Evolutionary conservation across 2,329 filamentous ascomycete genomes (phyloP), one percentile per base, ranked within the genome.

Genomic region (Botryotinia convoluta): DNA sequence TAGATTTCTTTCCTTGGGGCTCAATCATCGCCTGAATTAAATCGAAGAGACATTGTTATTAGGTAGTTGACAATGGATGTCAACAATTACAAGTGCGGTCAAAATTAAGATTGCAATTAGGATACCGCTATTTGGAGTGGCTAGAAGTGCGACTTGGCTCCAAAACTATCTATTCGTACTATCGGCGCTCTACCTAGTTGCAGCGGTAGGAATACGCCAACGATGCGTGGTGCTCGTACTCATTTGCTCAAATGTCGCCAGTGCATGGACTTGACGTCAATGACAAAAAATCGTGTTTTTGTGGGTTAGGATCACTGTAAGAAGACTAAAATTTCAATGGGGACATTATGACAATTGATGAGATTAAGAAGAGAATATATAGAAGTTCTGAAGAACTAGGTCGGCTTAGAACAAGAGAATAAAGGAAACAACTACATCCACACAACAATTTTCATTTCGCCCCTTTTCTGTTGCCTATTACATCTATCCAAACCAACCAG

Each of bases 401-500:
- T 29, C 39, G 18, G 37, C n/a, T 57, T 18, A 57, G 29, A 68
- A 42, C 8, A 39, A 39, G n/a, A 29, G 35, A 57, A n/a, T 6
- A 57, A 54, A 54, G 35, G n/a, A 57, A 39, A n/a, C 32, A 48
- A 42, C 16, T 22, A n/a, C 26, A 57, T 42, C 37, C 29, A 42
- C 65, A 54, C 26, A 57, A 26, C 32, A n/a, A 48, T 42, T 51
- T 51, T 16, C 26, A 42, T 26, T 57, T 7, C 7, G 7, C 45
- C 64, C 64, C 64, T n/a, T 42, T 51, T 67, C 54, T 54, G 45
- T 42, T 42, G 12, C 48, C 4, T 26, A 57, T 57, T 37, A 65
- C 44, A 65, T 29, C 63, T 65, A 26, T 69, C 35, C 65, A 57
- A 57, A 14, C 29, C 63, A 65, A n/a, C 37, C n/a, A 59, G 37